Evolutionary conservation across 164 flowering plant species (phyloP).

Genomic region (Umbilicus rupestris): DNA sequence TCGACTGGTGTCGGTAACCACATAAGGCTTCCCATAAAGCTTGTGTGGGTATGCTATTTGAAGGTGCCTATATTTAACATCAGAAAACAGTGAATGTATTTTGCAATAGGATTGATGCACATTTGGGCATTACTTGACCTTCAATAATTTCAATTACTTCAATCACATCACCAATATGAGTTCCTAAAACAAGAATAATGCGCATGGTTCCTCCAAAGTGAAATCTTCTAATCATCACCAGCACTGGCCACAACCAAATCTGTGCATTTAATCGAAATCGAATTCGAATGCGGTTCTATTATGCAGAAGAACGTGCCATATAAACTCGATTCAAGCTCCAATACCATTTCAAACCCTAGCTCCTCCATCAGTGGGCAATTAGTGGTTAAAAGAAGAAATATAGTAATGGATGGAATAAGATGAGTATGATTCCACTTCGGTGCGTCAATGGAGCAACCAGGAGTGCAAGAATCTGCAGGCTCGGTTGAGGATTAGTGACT

Average conservation of each 20-base stretch:
- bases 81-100: background rate
- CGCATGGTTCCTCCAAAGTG: constrained; percentile 81
- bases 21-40: background rate
- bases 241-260: constrained; percentile 98
- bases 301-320: background rate
- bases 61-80: background rate
- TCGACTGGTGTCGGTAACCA: background rate
- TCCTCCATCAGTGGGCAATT: no score
- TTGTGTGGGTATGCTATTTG: background rate
- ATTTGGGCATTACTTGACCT: background rate
- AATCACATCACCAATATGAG: constrained; percentile 59
- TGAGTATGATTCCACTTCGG: constrained; percentile 93
- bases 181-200: constrained; percentile 56
- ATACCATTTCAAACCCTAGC: background rate
- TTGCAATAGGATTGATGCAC: background rate
- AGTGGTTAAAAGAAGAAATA: background rate
- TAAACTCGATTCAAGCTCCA: no score
- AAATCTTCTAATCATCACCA: constrained; percentile 82
- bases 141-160: constrained; percentile 31
- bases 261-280: constrained; percentile 17
- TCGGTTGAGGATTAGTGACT: no score
- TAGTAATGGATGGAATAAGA: background rate
- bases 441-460: constrained; percentile 62
- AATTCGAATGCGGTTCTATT: background rate
- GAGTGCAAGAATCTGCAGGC: constrained; percentile 74